These are phyloP conservation scores for Boletellus sp. DNA, from an alignment of 768 basidiomycete genomes.

Conservation along the genomic window DNA sequence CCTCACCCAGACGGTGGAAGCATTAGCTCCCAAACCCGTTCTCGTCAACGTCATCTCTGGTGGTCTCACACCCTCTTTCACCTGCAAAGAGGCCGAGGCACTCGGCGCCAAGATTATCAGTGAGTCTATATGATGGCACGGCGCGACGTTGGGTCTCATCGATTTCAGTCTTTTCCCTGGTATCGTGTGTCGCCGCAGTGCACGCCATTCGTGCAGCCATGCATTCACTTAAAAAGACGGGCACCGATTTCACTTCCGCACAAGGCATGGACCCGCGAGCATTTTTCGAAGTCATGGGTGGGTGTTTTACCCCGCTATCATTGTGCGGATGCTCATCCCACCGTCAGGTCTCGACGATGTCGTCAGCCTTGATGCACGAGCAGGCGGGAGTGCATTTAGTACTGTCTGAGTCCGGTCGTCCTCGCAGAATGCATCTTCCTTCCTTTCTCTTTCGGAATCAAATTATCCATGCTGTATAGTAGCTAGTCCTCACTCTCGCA, in stretches of 20 bases:
- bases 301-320: slow-evolving; percentile 10
- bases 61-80: slow-evolving; percentile 73
- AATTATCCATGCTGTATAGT: slow-evolving; percentile 18
- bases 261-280: slow-evolving; percentile 73
- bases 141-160: neutral
- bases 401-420: slow-evolving; percentile 35
- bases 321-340: neutral
- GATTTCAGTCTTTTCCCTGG: slow-evolving; percentile 63
- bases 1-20: slow-evolving; percentile 59
- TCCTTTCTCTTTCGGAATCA: neutral
- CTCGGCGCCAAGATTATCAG: slow-evolving; percentile 77
- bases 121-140: slow-evolving; percentile 32
- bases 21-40: slow-evolving; percentile 70
- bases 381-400: slow-evolving; percentile 59
- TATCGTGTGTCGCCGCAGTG: slow-evolving; percentile 72
- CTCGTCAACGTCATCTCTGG: slow-evolving; percentile 80
- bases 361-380: slow-evolving; percentile 49
- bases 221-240: slow-evolving; percentile 71
- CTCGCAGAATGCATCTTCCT: neutral
- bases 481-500: slow-evolving; percentile 17
- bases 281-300: slow-evolving; percentile 78
- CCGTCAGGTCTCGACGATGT: slow-evolving; percentile 49
- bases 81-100: slow-evolving; percentile 60
- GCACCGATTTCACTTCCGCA: slow-evolving; percentile 61
- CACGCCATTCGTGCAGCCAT: slow-evolving; percentile 79